Base-by-base conservation (phyloP, 208 protist species). In the Trypanosoma scelopori region DNA sequence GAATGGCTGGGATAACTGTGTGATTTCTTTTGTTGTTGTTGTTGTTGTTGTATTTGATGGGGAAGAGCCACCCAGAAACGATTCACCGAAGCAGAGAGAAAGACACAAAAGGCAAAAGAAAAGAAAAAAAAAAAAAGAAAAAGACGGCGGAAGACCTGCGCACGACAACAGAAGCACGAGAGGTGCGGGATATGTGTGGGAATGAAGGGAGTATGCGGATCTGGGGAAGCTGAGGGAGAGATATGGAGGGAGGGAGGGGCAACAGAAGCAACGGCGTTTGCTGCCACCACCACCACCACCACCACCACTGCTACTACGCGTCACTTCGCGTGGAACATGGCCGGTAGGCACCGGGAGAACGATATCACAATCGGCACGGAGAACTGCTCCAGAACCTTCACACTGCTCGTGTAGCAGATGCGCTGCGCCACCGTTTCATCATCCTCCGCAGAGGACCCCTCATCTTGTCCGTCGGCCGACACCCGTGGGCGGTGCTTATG, bases 401-500 rank as follows among this genome's bases (percentile, higher is more conserved):
- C 30, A 28, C 78, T 78, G 52, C 83, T 89, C 52, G 71, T 76
- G 53, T 80, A 82, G 16, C 43, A 11, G 37, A 89, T 69, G n/a
- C 83, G 73, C 52, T 89, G 83, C 45, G 16, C 25, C 59, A 63
- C 63, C 27, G 22, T 58, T 25, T 28, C 50, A 13, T 30, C 45
- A 39, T 49, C 56, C 16, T 64, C 28, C 25, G n/a, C 39, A 43
- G 23, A 43, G 32, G 32, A 37, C 9, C 32, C 32, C 32, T 37
- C 32, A 37, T 3, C 23, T 37, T 20, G 7, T n/a, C 20, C 35
- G 22, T 12, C 45, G 27, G 18, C n/a, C 18, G 2, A 35, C 22
- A 18, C 30, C 23, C 55, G 41, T 57, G 22, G n/a, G 41, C 61
- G 30, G 30, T 18, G 51, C n/a, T 43, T 23, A 11, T 62, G n/a